A percentile compares a stretch with the other conserved stretches of the same genome.
phyloP scores from a whole-genome alignment of 805 yeast species.

The Cyberlindnera misumaiensis region DNA sequence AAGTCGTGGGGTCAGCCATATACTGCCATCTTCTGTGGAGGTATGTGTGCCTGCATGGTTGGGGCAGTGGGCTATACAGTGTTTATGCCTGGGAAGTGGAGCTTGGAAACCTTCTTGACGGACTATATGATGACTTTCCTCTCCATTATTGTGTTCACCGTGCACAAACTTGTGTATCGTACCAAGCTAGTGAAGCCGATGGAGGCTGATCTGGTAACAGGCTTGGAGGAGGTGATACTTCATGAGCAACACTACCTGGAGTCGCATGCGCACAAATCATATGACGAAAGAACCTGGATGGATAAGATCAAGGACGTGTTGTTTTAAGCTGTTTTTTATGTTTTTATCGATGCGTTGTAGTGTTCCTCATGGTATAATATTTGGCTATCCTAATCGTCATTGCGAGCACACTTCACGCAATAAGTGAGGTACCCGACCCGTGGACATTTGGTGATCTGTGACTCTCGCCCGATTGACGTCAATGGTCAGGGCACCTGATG shows the following conservation, averaged over 20 bases:
- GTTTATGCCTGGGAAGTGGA: conserved; percentile 67
- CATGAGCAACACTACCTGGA: conserved; percentile 37
- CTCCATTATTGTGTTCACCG: conserved; percentile 37
- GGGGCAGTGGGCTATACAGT: conserved; percentile 62
- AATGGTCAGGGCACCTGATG: too few species aligned
- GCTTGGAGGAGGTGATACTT: conserved; percentile 48
- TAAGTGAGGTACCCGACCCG: too few species aligned
- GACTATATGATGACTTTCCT: conserved; percentile 68
- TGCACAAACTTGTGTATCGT: conserved; percentile 42
- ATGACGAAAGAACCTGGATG: conserved; percentile 27
- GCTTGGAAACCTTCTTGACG: conserved; percentile 55
- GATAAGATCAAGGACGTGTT: conserved; percentile 7
- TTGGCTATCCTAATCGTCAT: too few species aligned
- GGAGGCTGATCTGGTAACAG: conserved; percentile 49
- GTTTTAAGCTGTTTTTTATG: too few species aligned
- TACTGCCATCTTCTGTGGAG: conserved; percentile 41
- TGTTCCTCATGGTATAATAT: too few species aligned
- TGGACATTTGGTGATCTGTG: too few species aligned
- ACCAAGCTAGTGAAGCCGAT: conserved; percentile 38
- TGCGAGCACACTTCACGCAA: too few species aligned
- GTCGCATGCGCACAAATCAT: conserved; percentile 2
- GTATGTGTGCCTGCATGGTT: conserved; percentile 43
- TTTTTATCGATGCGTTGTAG: too few species aligned
- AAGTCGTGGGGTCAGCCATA: conserved; percentile 57
- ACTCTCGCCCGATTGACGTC: too few species aligned